A percentile compares a stretch with the other conserved stretches of the same genome.
Conservation (phyloP, 371 early-diverging fungal genomes). For the Mortierella polycephala region DNA sequence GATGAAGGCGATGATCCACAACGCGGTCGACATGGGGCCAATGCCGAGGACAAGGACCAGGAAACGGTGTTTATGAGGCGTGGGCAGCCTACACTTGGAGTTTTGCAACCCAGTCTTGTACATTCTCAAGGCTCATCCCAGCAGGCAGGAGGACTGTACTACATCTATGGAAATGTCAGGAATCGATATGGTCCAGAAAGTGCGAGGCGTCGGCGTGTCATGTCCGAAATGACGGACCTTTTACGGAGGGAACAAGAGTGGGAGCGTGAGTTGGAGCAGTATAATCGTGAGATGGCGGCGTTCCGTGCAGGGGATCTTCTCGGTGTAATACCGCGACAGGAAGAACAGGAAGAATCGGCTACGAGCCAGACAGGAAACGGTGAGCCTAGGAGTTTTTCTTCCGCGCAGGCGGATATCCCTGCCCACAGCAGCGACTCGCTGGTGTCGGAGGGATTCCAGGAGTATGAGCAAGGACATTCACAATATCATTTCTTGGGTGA, state of each 20-base stretch:
- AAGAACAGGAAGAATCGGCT: no score
- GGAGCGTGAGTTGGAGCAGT: constrained; percentile 33
- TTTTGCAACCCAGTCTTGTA: constrained; percentile 13
- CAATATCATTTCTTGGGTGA: constrained; percentile 26
- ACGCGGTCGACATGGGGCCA: not conserved
- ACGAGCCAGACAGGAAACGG: no score
- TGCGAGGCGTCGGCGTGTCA: constrained; percentile 23
- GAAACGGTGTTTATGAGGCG: constrained; percentile 10
- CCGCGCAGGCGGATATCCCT: not conserved
- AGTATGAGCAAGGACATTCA: constrained; percentile 43
- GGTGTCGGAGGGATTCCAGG: constrained; percentile 14
- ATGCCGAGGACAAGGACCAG: constrained; percentile 39
- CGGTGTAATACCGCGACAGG: not conserved
- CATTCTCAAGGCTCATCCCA: not conserved
- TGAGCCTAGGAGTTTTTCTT: no score
- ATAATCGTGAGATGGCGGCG: constrained; percentile 17
- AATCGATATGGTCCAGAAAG: constrained; percentile 30
- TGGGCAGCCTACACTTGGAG: constrained; percentile 10
- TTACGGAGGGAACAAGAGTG: constrained; percentile 31
- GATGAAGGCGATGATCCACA: constrained; percentile 26
- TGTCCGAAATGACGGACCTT: constrained; percentile 41
- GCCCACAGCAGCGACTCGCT: not conserved
- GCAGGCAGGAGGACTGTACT: constrained; percentile 13
- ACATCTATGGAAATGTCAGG: constrained; percentile 37
- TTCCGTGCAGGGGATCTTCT: constrained; percentile 6